Conservation (phyloP, 768 basidiomycete species). For the Harrya chromipes region DNA sequence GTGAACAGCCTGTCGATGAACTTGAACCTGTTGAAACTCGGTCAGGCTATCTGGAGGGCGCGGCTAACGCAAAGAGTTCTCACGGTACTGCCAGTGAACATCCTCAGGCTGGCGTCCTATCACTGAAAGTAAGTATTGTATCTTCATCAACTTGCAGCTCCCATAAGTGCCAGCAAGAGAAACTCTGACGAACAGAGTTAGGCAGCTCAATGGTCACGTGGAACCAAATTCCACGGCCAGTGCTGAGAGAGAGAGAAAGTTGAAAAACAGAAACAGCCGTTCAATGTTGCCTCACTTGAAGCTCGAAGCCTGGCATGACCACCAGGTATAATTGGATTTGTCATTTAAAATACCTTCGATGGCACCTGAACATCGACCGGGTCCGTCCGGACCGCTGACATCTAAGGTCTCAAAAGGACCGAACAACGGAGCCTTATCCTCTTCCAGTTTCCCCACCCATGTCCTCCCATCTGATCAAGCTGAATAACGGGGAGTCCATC, state of each 20-base stretch:
- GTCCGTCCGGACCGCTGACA: constrained; percentile 17
- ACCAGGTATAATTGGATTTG: background rate
- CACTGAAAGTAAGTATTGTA: too few relatives aligned
- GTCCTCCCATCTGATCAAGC: constrained; percentile 47
- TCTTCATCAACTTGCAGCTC: background rate
- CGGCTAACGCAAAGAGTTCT: too few relatives aligned
- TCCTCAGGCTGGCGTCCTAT: too few relatives aligned
- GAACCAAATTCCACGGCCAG: background rate
- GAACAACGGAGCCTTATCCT: background rate
- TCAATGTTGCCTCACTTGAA: background rate
- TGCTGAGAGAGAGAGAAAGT: too few relatives aligned
- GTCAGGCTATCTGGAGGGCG: background rate
- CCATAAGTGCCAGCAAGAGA: background rate
- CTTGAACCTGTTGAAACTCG: background rate
- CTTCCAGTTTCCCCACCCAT: constrained; percentile 19
- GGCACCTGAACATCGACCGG: constrained; percentile 11
- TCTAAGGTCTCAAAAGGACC: background rate
- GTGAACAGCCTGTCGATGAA: too few relatives aligned
- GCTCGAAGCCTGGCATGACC: too few relatives aligned
- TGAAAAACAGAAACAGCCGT: too few relatives aligned
- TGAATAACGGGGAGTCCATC: constrained; percentile 59
- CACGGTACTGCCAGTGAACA: too few relatives aligned
- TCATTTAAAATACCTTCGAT: background rate
- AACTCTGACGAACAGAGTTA: too few relatives aligned
- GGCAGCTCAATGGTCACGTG: too few relatives aligned